Base-by-base conservation (phyloP, 345 rosid species). In the Turnera subulata region DNA sequence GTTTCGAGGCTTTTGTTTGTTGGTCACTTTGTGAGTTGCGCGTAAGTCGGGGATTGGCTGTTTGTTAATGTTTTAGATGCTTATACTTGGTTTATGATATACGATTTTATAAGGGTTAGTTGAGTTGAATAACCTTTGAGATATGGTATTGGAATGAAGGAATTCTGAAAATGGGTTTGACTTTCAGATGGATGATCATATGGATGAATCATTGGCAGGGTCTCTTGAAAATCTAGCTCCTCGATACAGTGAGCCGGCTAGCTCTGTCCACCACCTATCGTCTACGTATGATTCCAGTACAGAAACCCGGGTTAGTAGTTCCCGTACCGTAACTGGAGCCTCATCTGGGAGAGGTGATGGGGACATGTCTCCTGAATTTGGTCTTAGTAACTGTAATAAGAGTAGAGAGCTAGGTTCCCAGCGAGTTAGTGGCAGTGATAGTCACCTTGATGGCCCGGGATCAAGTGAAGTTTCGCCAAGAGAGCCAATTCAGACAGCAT, bases 171-270 rank as follows among this genome's bases (percentile, higher is more conserved):
- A 10, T 38, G 20, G 15, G 26, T 55, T 46, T 35, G 39, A 40
- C 59, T 55, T 37, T 20, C 55, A 64, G 68, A 29, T 16, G 48
- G 55, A 37, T 9, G 62, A 39, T 40, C 55, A 11, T 39, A 6
- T 26, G 22, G 68, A 40, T 55, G 61, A 64, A 23, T 39, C 61
- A 15, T 19, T 39, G 16, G 14, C 42, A n/a, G 11, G 2, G 18
- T 46, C 61, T 46, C 25, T 25, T 55, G 26, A 47, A 10, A 55
- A 38, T 19, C 6, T 48, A 20, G 29, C 35, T 37, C 2, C 15
- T 19, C n/a, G n/a, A 7, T 33, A 22, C 46, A 24, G 46, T 52
- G 65, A n/a, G 21, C 29, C 50, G 10, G 43, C 50, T 19, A 46
- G 35, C 60, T 54, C 39, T 18, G 15, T 13, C 42, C 68, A 55